Evolutionary conservation across 768 basidiomycete species (phyloP), one percentile per base, ranked within the genome.

Genomic region (Tricholoma saponaceum): DNA sequence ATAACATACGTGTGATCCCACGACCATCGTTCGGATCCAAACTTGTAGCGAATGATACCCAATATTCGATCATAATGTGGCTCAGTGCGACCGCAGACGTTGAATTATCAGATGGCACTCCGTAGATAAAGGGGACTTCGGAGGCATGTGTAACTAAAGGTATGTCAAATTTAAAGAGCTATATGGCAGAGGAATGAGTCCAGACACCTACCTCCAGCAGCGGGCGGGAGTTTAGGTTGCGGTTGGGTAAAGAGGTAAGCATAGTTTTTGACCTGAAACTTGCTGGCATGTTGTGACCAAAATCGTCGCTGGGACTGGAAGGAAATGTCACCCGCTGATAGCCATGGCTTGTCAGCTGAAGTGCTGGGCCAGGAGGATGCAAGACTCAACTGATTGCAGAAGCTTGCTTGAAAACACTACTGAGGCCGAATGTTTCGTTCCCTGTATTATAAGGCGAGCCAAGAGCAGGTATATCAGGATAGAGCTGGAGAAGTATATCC

Each of bases 401-500:
- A n/a, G 63, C 64, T 33, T 75, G 74, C 58, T 80, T 80, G 61
- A 67, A 79, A 6, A 70, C 66, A 22, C 64, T 54, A 18, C 69
- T 68, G 12, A 76, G 66, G 1, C 79, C 79, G 56, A 80, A 81
- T 0, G 77, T 77, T 18, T 78, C 57, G 52, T 75, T 73, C 3
- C 78, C 77, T 0, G 79, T 80, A 25, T 69, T 69, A 59, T 71
- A 81, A 0, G 80, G 80, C 0, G 76, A 76, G 1, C 79, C 79
- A 18, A 72, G 60, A 5, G 76, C 66, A 10, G 80, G 76, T 26
- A 69, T 58, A 39, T 78, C 60, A 0, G 79, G 79, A 63, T 82
- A 81, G 2, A 78, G 64, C 18, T 74, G 39, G 3, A 78, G 26
- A 8, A 79, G 33, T 4, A 56, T 58, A 2, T 67, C 54, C 9